phyloP scores from a whole-genome alignment of 805 yeast genomes.

The Zygotorulaspora florentina region DNA sequence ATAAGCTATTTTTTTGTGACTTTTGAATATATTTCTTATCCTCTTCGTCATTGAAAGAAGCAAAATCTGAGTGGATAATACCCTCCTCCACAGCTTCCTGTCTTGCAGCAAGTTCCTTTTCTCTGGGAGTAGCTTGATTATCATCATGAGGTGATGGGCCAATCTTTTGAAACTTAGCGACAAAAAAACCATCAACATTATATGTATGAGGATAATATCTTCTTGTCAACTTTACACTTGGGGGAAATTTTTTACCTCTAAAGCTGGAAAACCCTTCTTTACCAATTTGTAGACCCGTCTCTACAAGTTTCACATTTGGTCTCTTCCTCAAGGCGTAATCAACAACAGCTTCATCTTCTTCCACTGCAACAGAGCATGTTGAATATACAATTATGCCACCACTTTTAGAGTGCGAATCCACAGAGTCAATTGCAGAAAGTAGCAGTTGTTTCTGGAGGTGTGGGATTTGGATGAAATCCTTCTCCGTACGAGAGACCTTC shows the following conservation, averaged over 20 bases:
- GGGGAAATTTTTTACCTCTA: slow-evolving; percentile 87
- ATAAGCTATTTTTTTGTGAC: slow-evolving; percentile 59
- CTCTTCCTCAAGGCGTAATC: slow-evolving; percentile 94
- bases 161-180: slow-evolving; percentile 90
- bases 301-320: slow-evolving; percentile 92
- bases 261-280: slow-evolving; percentile 91
- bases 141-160: slow-evolving; percentile 83
- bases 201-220: slow-evolving; percentile 98
- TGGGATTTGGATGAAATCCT: slow-evolving; percentile 94
- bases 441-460: slow-evolving; percentile 92
- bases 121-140: slow-evolving; percentile 82
- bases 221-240: slow-evolving; percentile 73
- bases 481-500: slow-evolving; percentile 88
- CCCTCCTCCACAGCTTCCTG: slow-evolving; percentile 78
- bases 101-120: slow-evolving; percentile 77
- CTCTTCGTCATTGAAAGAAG: slow-evolving; percentile 69
- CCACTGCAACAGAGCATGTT: slow-evolving; percentile 97
- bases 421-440: slow-evolving; percentile 94
- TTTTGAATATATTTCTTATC: slow-evolving; percentile 70
- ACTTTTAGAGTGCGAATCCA: slow-evolving; percentile 84
- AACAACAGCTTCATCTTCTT: slow-evolving; percentile 98
- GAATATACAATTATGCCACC: slow-evolving; percentile 96
- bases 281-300: slow-evolving; percentile 88
- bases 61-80: slow-evolving; percentile 80
- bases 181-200: slow-evolving; percentile 97